phyloP scores from a whole-genome alignment of 1,284 basidiomycete species.

The Bjerkandera adusta region DNA sequence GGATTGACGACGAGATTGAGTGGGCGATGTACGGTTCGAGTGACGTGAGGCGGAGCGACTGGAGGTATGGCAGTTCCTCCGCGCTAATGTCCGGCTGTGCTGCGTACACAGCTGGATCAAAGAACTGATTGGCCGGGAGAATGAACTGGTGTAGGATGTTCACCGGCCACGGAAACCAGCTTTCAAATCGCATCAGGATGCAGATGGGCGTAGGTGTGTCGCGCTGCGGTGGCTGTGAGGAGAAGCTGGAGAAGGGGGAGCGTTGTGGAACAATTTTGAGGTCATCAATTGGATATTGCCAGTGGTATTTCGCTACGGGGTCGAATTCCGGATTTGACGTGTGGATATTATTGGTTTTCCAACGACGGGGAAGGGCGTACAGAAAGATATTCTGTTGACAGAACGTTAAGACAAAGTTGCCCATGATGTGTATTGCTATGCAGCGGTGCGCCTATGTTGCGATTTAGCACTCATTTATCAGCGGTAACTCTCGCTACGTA shows the following conservation, averaged over 20 bases:
- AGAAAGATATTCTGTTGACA: slow-evolving; percentile 28
- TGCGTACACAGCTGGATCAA: slow-evolving; percentile 25
- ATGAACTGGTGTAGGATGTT: slow-evolving; percentile 64
- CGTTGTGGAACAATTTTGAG: slow-evolving; percentile 34
- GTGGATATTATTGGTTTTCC: too few relatives aligned
- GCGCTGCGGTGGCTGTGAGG: slow-evolving; percentile 17
- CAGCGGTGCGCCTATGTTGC: slow-evolving; percentile 24
- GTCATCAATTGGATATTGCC: slow-evolving; percentile 55
- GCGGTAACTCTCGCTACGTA: too few relatives aligned
- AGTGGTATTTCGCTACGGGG: slow-evolving; percentile 44
- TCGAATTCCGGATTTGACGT: slow-evolving; percentile 31
- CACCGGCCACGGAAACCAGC: slow-evolving; percentile 63
- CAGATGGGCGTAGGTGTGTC: slow-evolving; percentile 37
- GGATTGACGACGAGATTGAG: slow-evolving; percentile 57
- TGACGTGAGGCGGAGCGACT: slow-evolving; percentile 6
- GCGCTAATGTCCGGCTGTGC: background rate
- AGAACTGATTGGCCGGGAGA: slow-evolving; percentile 43
- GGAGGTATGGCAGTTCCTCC: slow-evolving; percentile 42
- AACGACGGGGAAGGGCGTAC: slow-evolving; percentile 15
- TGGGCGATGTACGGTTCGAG: slow-evolving; percentile 24
- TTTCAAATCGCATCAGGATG: slow-evolving; percentile 57
- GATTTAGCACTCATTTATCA: background rate
- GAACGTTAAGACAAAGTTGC: slow-evolving; percentile 26
- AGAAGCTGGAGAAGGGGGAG: slow-evolving; percentile 15
- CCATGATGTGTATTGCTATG: slow-evolving; percentile 37